These are phyloP conservation scores for Mycena capillaripes DNA, from an alignment of 768 basidiomycete species.

Conservation along the genomic window DNA sequence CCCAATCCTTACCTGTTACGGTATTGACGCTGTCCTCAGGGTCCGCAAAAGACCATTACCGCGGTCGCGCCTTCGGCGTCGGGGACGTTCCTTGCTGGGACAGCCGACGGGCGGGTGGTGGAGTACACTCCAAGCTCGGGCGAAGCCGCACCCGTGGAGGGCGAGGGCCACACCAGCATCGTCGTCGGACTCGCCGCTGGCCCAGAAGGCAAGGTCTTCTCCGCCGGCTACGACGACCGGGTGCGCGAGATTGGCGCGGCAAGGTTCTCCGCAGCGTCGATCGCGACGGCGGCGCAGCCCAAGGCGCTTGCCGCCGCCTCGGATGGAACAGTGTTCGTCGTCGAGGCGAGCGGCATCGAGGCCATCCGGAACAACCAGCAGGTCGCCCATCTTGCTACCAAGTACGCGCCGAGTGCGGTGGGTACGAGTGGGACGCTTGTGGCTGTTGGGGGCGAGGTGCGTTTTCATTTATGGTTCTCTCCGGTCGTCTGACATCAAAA, in stretches of 20 bases:
- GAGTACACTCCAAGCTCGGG: slow-evolving; percentile 68
- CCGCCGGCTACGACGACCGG: slow-evolving; percentile 86
- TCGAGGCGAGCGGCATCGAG: slow-evolving; percentile 70
- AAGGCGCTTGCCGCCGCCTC: slow-evolving; percentile 70
- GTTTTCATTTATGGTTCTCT: not conserved
- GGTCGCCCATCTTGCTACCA: slow-evolving; percentile 67
- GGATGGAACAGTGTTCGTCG: slow-evolving; percentile 78
- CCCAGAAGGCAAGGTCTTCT: slow-evolving; percentile 68
- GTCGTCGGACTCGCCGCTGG: slow-evolving; percentile 72
- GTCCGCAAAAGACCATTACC: slow-evolving; percentile 86
- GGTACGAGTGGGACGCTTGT: slow-evolving; percentile 66
- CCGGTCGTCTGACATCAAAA: slow-evolving; percentile 7
- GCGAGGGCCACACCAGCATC: slow-evolving; percentile 79
- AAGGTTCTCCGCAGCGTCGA: slow-evolving; percentile 65
- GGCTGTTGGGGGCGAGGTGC: slow-evolving; percentile 83
- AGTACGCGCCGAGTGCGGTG: slow-evolving; percentile 69
- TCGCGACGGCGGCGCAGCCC: slow-evolving; percentile 74
- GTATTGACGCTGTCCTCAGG: slow-evolving; percentile 56
- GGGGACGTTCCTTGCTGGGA: slow-evolving; percentile 85
- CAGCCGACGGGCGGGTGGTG: slow-evolving; percentile 82
- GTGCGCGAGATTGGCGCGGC: slow-evolving; percentile 73
- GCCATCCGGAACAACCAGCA: slow-evolving; percentile 80
- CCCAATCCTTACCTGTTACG: not conserved
- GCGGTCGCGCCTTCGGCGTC: slow-evolving; percentile 60
- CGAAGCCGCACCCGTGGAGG: slow-evolving; percentile 63